Percentiles rank a stretch among this genome's conserved stretches.
Conservation (phyloP, 345 rosid genomes). For the Gossypium bickii region DNA sequence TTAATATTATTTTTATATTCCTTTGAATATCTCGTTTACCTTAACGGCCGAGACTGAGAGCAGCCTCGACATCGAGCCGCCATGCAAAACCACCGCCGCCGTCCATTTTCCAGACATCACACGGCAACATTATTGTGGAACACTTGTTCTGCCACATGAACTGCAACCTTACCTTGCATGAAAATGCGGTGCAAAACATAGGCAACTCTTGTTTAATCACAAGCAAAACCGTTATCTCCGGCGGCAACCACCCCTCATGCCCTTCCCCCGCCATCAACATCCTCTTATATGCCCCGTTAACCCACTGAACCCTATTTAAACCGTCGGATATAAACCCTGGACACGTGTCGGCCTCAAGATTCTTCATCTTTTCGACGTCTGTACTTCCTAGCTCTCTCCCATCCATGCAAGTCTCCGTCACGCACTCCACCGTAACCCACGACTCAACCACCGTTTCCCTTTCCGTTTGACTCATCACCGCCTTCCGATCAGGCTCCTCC, state of each 20-base stretch:
- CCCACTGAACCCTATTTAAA: slow-evolving; percentile 47
- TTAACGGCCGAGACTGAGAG: slow-evolving; percentile 40
- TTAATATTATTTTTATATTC: background rate
- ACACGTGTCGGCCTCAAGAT: slow-evolving; percentile 57
- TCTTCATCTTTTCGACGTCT: slow-evolving; percentile 41
- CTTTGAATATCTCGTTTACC: background rate
- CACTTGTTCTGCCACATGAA: slow-evolving; percentile 47
- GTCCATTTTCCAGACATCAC: slow-evolving; percentile 55
- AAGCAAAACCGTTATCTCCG: slow-evolving; percentile 36
- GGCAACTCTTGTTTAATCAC: slow-evolving; percentile 46
- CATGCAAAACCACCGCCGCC: slow-evolving; percentile 46
- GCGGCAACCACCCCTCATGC: slow-evolving; percentile 1
- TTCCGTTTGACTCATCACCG: slow-evolving; percentile 8
- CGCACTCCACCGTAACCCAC: slow-evolving; percentile 69
- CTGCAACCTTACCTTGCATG: slow-evolving; percentile 62
- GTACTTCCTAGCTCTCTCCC: slow-evolving; percentile 27
- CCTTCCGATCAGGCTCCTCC: slow-evolving; percentile 21
- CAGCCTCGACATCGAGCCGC: slow-evolving; percentile 54
- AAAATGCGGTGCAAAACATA: slow-evolving; percentile 31
- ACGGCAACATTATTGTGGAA: slow-evolving; percentile 39
- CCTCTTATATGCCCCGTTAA: slow-evolving; percentile 57
- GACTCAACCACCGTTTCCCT: slow-evolving; percentile 30
- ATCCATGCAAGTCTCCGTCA: slow-evolving; percentile 46
- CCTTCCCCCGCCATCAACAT: slow-evolving; percentile 30
- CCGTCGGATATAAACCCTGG: slow-evolving; percentile 64